Percentiles rank a stretch among this genome's conserved stretches.
Conservation (phyloP, 73 alveolate genomes). For the Paramecium sonneborni region DNA sequence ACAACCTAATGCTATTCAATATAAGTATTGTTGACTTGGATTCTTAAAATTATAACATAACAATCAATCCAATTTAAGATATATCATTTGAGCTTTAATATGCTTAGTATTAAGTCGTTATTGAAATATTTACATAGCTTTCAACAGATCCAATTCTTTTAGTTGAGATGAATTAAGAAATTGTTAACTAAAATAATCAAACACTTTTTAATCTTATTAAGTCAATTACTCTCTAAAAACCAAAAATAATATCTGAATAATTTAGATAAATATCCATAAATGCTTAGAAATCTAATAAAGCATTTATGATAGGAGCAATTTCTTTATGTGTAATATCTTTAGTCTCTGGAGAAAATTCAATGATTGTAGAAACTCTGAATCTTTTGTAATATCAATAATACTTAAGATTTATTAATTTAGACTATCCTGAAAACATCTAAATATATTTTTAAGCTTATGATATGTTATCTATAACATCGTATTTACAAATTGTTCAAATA, state of each 20-base stretch:
- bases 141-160: no score
- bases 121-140: no score
- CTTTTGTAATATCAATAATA: not conserved
- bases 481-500: not conserved
- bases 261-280: not conserved
- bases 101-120: no score
- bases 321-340: not conserved
- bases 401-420: not conserved
- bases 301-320: not conserved
- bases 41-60: no score
- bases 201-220: no score
- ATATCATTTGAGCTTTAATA: no score
- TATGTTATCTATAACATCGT: not conserved
- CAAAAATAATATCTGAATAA: not conserved
- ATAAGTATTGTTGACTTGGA: no score
- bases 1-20: no score
- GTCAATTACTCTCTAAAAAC: not conserved
- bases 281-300: not conserved
- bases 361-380: not conserved
- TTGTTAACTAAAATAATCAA: no score
- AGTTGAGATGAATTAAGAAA: no score
- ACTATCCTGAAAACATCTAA: not conserved
- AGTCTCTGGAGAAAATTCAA: not conserved
- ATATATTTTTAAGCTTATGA: not conserved
- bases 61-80: no score